phyloP scores from a whole-genome alignment of 2,329 filamentous ascomycete genomes.

The Dendrostoma leiphaemia region DNA sequence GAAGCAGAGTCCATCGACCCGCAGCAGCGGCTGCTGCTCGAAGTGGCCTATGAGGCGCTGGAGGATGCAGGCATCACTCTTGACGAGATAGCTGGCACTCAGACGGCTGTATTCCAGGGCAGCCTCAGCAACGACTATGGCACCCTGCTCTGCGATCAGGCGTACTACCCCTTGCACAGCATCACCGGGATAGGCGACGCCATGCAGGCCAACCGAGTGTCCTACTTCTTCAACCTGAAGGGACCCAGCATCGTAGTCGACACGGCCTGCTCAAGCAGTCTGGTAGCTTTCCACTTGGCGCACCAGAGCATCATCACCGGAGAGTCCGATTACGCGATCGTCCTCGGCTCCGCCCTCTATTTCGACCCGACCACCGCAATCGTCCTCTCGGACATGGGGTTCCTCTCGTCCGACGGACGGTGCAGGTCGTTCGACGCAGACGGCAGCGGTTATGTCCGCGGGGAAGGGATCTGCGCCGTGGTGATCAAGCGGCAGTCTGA shows the following conservation, averaged over 20 bases:
- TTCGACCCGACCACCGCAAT: conserved; percentile 32
- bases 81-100: conserved; percentile 26
- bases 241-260: conserved; percentile 42
- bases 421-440: conserved; percentile 41
- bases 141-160: conserved; percentile 1
- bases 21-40: conserved; percentile 30
- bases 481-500: conserved; percentile 41
- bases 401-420: conserved; percentile 34
- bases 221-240: conserved; percentile 39
- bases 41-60: conserved; percentile 32
- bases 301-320: conserved; percentile 30
- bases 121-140: conserved; percentile 24
- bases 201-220: conserved; percentile 39
- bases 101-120: conserved; percentile 31
- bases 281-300: conserved; percentile 40
- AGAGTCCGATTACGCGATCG: conserved; percentile 30
- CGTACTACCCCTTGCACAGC: neutral
- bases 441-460: conserved; percentile 51
- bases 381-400: conserved; percentile 32
- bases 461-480: conserved; percentile 43
- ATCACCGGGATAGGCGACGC: conserved; percentile 32
- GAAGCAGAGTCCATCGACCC: too few relatives aligned
- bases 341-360: conserved; percentile 32
- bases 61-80: conserved; percentile 31
- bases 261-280: conserved; percentile 42